Percentiles rank a stretch among this genome's conserved stretches.
These are phyloP conservation scores for Anthracocystis panici-leucophaei DNA, from an alignment of 1,284 basidiomycete genomes.

Conservation along the genomic window DNA sequence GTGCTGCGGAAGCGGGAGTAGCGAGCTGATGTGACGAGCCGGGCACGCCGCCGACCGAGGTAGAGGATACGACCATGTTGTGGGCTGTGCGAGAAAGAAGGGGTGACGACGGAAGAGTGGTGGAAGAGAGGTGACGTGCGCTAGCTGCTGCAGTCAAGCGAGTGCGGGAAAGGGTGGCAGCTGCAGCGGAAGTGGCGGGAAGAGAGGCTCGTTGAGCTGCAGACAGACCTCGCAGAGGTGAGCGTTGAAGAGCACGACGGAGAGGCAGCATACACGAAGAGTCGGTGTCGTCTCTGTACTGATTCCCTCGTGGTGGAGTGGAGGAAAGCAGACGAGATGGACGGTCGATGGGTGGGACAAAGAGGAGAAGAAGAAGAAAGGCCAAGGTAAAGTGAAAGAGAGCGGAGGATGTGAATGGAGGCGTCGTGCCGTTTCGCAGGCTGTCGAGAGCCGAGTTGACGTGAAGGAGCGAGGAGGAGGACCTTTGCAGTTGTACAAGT, in stretches of 20 bases:
- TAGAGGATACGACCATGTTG: constrained; percentile 19
- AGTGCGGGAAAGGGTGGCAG: constrained; percentile 7
- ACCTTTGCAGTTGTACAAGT: constrained; percentile 17
- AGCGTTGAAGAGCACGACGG: constrained; percentile 39
- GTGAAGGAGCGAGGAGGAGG: constrained; percentile 4
- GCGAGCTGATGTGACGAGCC: constrained; percentile 49
- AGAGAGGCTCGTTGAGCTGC: constrained; percentile 18
- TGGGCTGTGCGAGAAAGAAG: background rate
- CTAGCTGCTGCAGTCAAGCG: background rate
- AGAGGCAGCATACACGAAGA: constrained; percentile 47
- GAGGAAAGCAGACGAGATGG: constrained; percentile 34
- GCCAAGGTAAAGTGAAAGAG: constrained; percentile 11
- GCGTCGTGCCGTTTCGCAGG: background rate
- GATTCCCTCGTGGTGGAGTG: constrained; percentile 27
- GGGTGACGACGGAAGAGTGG: constrained; percentile 5
- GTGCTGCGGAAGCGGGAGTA: constrained; percentile 34
- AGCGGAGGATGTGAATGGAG: constrained; percentile 7
- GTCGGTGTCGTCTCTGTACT: constrained; percentile 29
- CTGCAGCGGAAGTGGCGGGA: background rate
- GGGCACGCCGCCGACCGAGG: constrained; percentile 19
- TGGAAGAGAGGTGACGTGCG: constrained; percentile 19
- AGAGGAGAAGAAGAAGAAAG: constrained; percentile 17
- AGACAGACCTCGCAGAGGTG: constrained; percentile 26
- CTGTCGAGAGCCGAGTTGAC: constrained; percentile 2
- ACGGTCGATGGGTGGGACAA: constrained; percentile 26